Base-by-base conservation (phyloP, 306 rosid genomes). In the Pueraria montana region DNA sequence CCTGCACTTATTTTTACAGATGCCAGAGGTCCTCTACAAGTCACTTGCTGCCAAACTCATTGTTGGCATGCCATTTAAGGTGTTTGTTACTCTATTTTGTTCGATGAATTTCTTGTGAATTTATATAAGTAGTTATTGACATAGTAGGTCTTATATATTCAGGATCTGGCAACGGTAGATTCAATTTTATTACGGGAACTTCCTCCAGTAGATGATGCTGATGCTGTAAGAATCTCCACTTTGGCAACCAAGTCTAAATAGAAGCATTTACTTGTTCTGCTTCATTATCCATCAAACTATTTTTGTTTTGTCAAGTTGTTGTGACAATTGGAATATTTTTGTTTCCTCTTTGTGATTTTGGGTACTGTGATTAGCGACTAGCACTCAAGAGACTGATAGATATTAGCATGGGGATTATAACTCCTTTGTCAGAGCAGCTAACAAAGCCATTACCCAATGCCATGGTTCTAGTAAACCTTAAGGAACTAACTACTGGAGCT, bases 41-140 rank as follows among this genome's bases (percentile, higher is more conserved):
- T 92, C 98, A 36, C 95, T 96, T 72, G 95, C 97, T 4, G 91
- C 99, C 46, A 96, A 96, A 82, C 96, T 96, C 76, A 74, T 87
- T 53, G 87, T 96, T 49, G 99, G 99, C 88, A 96, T 96, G 99
- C 99, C 99, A 74, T 96, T 94, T 87, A 96, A 94, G 99, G 99
- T 94, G 58, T 86, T 23, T 77, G 43, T 20, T 70, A 38, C 30
- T 74, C n/a, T 59, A 8, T 72, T n/a, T 43, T 69, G 18, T 77
- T 83, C 79, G 56, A 77, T 78, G 20, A 80, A 70, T 80, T 24
- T 86, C 74, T 71, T 70, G 40, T 56, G 64, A 69, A 77, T 80
- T 78, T 87, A 52, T 42, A 70, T 42, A 40, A 78, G 62, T 50
- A 77, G 77, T 84, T 59, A 20, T 65, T 80, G 70, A 88, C 62